phyloP scores from a whole-genome alignment of 441 rosid genomes.

The Biscutella laevigata region DNA sequence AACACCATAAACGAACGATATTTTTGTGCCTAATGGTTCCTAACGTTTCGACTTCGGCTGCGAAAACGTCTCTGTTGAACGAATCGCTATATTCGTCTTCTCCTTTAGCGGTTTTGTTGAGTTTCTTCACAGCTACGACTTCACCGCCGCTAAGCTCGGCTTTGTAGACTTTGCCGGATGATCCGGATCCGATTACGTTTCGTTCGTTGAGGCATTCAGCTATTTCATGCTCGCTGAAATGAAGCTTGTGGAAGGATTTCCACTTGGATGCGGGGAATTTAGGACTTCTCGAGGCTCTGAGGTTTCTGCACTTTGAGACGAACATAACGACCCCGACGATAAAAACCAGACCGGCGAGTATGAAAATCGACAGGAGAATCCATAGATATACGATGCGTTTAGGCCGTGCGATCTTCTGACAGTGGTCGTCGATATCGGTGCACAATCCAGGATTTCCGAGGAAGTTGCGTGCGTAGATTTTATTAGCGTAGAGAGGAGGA shows the following conservation, averaged over 20 bases:
- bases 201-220: slow-evolving; percentile 40
- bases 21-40: slow-evolving; percentile 64
- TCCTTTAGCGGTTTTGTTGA: slow-evolving; percentile 27
- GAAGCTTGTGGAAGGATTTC: slow-evolving; percentile 57
- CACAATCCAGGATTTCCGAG: slow-evolving; percentile 51
- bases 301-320: slow-evolving; percentile 33
- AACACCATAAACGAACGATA: slow-evolving; percentile 64
- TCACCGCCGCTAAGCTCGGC: slow-evolving; percentile 44
- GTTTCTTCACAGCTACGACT: slow-evolving; percentile 62
- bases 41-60: slow-evolving; percentile 47
- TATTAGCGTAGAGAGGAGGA: slow-evolving; percentile 42
- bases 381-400: slow-evolving; percentile 32
- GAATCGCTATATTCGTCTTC: slow-evolving; percentile 20
- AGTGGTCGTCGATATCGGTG: slow-evolving; percentile 38
- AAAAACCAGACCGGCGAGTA: slow-evolving; percentile 41
- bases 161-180: slow-evolving; percentile 60
- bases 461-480: slow-evolving; percentile 35
- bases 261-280: slow-evolving; percentile 35
- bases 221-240: slow-evolving; percentile 49
- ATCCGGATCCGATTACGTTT: slow-evolving; percentile 49
- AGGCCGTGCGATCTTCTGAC: slow-evolving; percentile 25
- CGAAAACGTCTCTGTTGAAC: slow-evolving; percentile 30
- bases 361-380: slow-evolving; percentile 42
- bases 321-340: slow-evolving; percentile 42
- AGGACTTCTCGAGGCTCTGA: slow-evolving; percentile 30